A percentile compares a stretch with the other conserved stretches of the same genome.
phyloP scores from a whole-genome alignment of 73 alveolate species.

The Stentor roeselii region DNA sequence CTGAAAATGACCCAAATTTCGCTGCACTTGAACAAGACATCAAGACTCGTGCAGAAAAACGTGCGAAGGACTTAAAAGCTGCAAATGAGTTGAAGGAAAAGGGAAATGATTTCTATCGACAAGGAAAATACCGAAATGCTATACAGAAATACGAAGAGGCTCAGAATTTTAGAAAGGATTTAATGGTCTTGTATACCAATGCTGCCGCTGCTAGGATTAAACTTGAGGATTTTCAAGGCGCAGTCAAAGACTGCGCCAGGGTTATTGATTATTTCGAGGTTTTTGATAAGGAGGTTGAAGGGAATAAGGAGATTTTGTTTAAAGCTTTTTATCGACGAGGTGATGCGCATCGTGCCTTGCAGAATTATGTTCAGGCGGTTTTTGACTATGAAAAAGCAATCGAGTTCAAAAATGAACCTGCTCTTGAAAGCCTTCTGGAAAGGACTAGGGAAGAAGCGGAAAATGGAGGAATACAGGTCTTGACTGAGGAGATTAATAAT shows the following conservation, averaged over 20 bases:
- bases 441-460: constrained; percentile 54
- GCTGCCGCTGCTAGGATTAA: constrained; percentile 93
- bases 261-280: constrained; percentile 92
- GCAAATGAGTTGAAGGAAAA: constrained; percentile 85
- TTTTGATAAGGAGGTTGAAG: constrained; percentile 89
- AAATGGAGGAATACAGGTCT: constrained; percentile 32
- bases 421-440: constrained; percentile 40
- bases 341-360: constrained; percentile 73
- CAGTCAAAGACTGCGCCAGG: constrained; percentile 91
- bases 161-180: constrained; percentile 81
- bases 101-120: constrained; percentile 82
- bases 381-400: constrained; percentile 86
- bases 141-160: constrained; percentile 87
- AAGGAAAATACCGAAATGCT: constrained; percentile 90
- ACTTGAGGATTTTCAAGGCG: constrained; percentile 81
- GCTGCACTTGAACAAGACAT: constrained; percentile 95
- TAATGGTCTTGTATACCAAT: constrained; percentile 87
- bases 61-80: constrained; percentile 76
- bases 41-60: constrained; percentile 83
- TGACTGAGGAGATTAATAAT: constrained; percentile 27
- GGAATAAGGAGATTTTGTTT: constrained; percentile 77
- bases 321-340: constrained; percentile 96
- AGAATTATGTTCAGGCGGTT: constrained; percentile 78
- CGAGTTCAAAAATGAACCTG: constrained; percentile 45
- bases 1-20: constrained; percentile 96